phyloP scores from a whole-genome alignment of 768 basidiomycete genomes.

The Leccinum uliginosum region DNA sequence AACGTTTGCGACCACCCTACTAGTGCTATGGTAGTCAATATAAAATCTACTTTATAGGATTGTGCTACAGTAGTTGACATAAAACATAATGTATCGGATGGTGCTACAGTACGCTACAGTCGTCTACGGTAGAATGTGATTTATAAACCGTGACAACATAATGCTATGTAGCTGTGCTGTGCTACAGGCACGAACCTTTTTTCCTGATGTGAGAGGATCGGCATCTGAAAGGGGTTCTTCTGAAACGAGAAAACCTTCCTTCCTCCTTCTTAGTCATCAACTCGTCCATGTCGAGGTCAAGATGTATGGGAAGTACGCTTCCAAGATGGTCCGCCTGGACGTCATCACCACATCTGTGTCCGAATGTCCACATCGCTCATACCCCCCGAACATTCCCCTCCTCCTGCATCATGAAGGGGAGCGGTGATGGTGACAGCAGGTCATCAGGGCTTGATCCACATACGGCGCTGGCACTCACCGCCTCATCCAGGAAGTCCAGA shows the following conservation, averaged over 20 bases:
- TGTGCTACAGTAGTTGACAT: no score
- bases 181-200: no score
- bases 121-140: no score
- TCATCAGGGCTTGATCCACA: neutral
- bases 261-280: slow-evolving; percentile 17
- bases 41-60: no score
- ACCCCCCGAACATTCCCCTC: slow-evolving; percentile 4
- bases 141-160: no score
- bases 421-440: no score
- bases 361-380: neutral
- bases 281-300: slow-evolving; percentile 21
- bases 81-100: no score
- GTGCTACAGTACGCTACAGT: no score
- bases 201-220: neutral
- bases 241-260: neutral
- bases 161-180: slow-evolving; percentile 11
- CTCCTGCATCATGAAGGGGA: neutral
- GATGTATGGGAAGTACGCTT: neutral
- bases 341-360: slow-evolving; percentile 2
- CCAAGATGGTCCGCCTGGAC: slow-evolving; percentile 23
- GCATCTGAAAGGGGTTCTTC: neutral
- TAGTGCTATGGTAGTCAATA: no score
- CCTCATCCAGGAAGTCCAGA: slow-evolving; percentile 50
- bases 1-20: no score
- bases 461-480: neutral